Base-by-base conservation (phyloP, 2,329 filamentous ascomycete species). In the Penicillium hesseltinei region DNA sequence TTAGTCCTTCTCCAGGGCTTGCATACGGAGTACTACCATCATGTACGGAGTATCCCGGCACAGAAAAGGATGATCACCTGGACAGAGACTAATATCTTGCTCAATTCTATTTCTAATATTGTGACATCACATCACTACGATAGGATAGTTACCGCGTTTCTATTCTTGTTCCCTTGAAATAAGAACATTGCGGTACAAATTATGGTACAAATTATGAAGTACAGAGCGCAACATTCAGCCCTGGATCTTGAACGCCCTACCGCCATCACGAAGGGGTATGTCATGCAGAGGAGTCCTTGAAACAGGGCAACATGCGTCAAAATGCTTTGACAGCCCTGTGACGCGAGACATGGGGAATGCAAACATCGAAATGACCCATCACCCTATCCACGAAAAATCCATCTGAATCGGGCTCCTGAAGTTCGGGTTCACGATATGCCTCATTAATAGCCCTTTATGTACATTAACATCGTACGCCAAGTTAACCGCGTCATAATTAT, bases 271-370 rank as follows among this genome's bases (percentile, higher is more conserved):
- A 62, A 64, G 62, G 63, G 60, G 58, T 60, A 45, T 39, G 31
- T 38, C 62, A 61, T 62, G 53, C 51, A 56, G 27, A 40, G 55
- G 27, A 40, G 55, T 39, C 25, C 7, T 51, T 6, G 42, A 50
- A 54, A 50, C 51, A 43, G n/a, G 52, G 52, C 36, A 50, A 13
- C 4, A 35, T 54, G 27, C 44, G 35, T 42, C 44, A 47, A 25
- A 46, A 31, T 49, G 36, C 38, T 54, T 25, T 31, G 33, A 53
- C 42, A 53, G 51, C 56, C 62, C 64, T 65, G 59, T 56, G 61
- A 65, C 64, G 61, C 61, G 63, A 56, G 25, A 48, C 15, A 31
- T 6, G n/a, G 43, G 42, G 64, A 64, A 66, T 65, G 62, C 27
- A 47, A 38, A 58, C 54, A 38, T 31, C 9, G 17, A 46, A 42